A percentile compares a stretch with the other conserved stretches of the same genome.
These are phyloP conservation scores for Teunomyces panamensis DNA, from an alignment of 805 yeast species.

Conservation along the genomic window DNA sequence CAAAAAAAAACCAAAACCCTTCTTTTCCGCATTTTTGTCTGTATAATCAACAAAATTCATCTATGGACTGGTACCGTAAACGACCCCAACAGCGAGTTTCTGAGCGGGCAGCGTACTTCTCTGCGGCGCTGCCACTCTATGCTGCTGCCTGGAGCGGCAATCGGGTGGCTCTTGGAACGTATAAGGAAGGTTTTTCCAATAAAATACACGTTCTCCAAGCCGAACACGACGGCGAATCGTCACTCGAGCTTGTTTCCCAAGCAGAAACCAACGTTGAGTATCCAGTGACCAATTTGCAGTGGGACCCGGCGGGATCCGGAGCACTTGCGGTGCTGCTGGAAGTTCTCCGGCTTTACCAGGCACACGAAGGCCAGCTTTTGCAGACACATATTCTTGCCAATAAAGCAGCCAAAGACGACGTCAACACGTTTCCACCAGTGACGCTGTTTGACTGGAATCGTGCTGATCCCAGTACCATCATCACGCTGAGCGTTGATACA, in stretches of 20 bases:
- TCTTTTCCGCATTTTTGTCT: neutral
- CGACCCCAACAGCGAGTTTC: constrained; percentile 16
- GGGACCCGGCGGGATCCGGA: constrained; percentile 60
- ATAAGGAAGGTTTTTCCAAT: constrained; percentile 74
- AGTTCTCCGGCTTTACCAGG: constrained; percentile 61
- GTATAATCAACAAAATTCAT: neutral
- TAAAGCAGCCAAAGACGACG: constrained; percentile 39
- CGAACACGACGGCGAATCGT: constrained; percentile 13
- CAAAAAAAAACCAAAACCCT: neutral
- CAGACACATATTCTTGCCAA: constrained; percentile 42
- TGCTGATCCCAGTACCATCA: constrained; percentile 62
- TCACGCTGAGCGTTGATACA: constrained; percentile 89
- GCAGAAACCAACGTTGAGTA: constrained; percentile 39
- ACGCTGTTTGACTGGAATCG: constrained; percentile 94
- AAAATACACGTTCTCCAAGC: constrained; percentile 51
- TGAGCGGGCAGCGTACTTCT: constrained; percentile 23
- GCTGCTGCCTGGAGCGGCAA: constrained; percentile 43
- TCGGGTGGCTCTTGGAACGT: constrained; percentile 67
- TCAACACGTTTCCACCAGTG: constrained; percentile 72
- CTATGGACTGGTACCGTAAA: neutral
- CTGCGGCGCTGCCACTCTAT: constrained; percentile 30
- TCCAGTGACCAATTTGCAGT: constrained; percentile 69
- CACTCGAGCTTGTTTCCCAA: too few species aligned
- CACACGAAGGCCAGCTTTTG: constrained; percentile 41
- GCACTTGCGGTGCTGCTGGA: constrained; percentile 70